Conservation (phyloP, 352 stramenopile species). For the Phytophthora chlamydospora region DNA sequence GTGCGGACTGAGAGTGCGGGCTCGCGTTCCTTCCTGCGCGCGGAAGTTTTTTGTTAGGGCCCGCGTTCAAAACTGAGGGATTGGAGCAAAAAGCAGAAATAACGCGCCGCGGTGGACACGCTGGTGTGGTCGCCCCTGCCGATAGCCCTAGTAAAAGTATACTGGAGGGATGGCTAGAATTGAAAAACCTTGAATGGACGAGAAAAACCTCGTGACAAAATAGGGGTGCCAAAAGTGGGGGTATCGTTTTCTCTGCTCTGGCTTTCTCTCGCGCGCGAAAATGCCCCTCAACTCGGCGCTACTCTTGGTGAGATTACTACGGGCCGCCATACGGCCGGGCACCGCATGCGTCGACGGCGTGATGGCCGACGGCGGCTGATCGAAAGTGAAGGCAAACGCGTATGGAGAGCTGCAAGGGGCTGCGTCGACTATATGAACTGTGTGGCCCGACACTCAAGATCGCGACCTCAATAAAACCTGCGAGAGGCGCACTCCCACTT, state of each 20-base stretch:
- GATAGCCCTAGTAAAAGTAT: conserved; percentile 27
- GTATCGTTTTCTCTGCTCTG: conserved; percentile 34
- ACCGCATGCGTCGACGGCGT: background rate
- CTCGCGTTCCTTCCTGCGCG: conserved; percentile 21
- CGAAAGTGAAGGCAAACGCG: too few species aligned
- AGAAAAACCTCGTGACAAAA: conserved; percentile 32
- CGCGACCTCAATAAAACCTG: conserved; percentile 32
- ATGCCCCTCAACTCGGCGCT: conserved; percentile 4
- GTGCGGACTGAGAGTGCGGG: conserved; percentile 8
- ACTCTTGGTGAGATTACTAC: conserved; percentile 32
- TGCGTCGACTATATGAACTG: conserved; percentile 7
- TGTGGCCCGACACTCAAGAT: conserved; percentile 23
- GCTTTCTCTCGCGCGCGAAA: conserved; percentile 41
- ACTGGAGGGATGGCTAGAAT: conserved; percentile 15
- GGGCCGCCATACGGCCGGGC: background rate
- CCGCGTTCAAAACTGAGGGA: conserved; percentile 44
- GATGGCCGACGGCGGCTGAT: too few species aligned
- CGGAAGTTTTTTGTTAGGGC: conserved; percentile 27
- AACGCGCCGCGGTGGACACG: conserved; percentile 19
- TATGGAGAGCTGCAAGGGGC: background rate
- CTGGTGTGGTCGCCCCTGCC: background rate
- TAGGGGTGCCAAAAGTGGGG: conserved; percentile 20
- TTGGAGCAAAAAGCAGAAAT: conserved; percentile 46
- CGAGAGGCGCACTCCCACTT: conserved; percentile 26
- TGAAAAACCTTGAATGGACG: conserved; percentile 23